Evolutionary conservation across 352 stramenopile species (phyloP), one percentile per base, ranked within the genome.

Genomic region (Phytopythium oedochilum): DNA sequence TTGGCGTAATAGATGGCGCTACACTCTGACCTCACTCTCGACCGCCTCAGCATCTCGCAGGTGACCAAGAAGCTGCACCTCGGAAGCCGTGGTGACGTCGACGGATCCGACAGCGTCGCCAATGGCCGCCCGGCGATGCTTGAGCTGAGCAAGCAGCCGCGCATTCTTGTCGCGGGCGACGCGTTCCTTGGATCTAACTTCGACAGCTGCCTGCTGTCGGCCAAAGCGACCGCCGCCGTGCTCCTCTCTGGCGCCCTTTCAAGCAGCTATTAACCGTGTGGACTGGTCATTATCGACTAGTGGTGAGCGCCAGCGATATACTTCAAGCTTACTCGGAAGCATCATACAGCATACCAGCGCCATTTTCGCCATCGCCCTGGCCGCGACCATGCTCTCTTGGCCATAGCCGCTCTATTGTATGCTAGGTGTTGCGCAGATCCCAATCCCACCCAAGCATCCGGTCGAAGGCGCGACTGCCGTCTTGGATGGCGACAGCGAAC

Each of bases 181-280:
- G 70, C 70, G 22, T 88, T 91, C 48, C 64, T 80, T 3, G 74
- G 81, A n/a, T 88, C 77, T 10, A 72, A 67, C 32, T 86, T 91
- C 42, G 81, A 91, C 66, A 87, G 77, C 45, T 90, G 76, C 44
- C 60, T 91, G 22, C 34, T 84, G 31, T 91, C 78, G 10, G 81
- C 81, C 22, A 86, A 84, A 28, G 56, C 59, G 17, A 71, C 66
- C 26, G 68, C 67, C 0, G 58, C 63, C 7, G 39, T 79, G 11
- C 44, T 82, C 18, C 28, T 35, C 11, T 31, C 42, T 18, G 31
- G 26, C 26, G 31, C n/a, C 0, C 36, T 65, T 32, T 66, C 31
- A 14, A 87, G 75, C 49, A 59, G 61, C 15, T 53, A 53, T 28
- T 53, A 20, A 53, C 23, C 42, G 26, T 17, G 20, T 17, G n/a